Evolutionary conservation across 805 yeast species (phyloP), one percentile per base, ranked within the genome.

Genomic region (Candida broadrunensis): DNA sequence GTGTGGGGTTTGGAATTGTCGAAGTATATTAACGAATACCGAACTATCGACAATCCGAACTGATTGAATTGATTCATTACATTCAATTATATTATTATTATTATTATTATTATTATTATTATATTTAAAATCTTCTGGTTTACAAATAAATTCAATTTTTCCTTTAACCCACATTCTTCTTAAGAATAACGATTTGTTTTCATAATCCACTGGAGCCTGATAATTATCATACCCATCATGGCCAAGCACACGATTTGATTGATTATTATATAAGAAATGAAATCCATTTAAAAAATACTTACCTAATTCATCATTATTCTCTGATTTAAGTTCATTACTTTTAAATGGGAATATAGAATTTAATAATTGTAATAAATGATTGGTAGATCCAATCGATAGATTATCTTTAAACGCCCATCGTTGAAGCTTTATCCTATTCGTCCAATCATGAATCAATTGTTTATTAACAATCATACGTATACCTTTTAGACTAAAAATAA

Each of bases 121-220:
- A 8, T 65, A 59, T 21, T 4, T 14, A 14, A 5, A 5, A 77
- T 42, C 2, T 9, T 65, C 59, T 20, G 64, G 46, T 34, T 48
- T 42, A 2, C 46, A 45, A 26, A 56, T 45, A 47, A 73, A 77
- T 18, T 61, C 56, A 25, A 89, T 63, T 17, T 70, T 60, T 2
- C 97, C 97, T 24, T 82, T 78, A 0, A 76, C 80, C 97, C 97
- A 89, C 78, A 90, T 73, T 18, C 97, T 67, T 45, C 91, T 62
- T 24, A 59, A 63, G 51, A 74, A 84, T 16, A 62, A 61, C 23
- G 58, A 50, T 3, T 47, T 43, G 8, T 41, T 42, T 4, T 34
- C 39, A 2, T 30, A 17, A 35, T 43, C 45, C 1, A 60, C 52
- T 0, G 95, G 95, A 0, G 89, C 79, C 54, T 85, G 93, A 49